Conservation (phyloP, 345 rosid species). For the Eucalyptus camaldulensis region DNA sequence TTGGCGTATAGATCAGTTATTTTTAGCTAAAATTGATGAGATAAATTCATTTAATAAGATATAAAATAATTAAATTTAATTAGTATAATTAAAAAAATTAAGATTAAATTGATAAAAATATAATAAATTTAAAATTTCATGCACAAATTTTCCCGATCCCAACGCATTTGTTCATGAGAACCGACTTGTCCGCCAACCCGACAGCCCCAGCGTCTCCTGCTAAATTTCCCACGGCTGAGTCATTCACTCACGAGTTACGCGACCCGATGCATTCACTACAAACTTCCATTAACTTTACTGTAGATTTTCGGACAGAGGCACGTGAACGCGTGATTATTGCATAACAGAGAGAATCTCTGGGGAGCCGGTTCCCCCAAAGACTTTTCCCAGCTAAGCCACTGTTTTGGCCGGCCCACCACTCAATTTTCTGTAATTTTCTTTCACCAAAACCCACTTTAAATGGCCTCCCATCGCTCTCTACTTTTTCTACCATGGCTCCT, state of each 20-base stretch:
- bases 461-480: neutral
- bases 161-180: neutral
- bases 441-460: neutral
- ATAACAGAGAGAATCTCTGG: neutral
- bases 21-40: rapidly evolving
- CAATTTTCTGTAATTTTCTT: neutral
- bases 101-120: no score
- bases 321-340: neutral
- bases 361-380: neutral
- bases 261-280: neutral
- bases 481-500: neutral
- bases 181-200: neutral
- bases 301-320: neutral
- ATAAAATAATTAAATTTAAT: rapidly evolving
- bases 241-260: neutral
- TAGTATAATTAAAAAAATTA: no score
- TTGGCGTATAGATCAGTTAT: rapidly evolving
- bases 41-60: no score
- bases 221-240: neutral
- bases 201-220: neutral
- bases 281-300: neutral
- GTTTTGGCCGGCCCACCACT: neutral
- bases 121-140: no score
- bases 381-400: neutral
- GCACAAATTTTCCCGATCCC: neutral